A percentile compares a stretch with the other conserved stretches of the same genome.
Evolutionary conservation across 768 basidiomycete genomes (phyloP).

Genomic region (Trametes maxima): DNA sequence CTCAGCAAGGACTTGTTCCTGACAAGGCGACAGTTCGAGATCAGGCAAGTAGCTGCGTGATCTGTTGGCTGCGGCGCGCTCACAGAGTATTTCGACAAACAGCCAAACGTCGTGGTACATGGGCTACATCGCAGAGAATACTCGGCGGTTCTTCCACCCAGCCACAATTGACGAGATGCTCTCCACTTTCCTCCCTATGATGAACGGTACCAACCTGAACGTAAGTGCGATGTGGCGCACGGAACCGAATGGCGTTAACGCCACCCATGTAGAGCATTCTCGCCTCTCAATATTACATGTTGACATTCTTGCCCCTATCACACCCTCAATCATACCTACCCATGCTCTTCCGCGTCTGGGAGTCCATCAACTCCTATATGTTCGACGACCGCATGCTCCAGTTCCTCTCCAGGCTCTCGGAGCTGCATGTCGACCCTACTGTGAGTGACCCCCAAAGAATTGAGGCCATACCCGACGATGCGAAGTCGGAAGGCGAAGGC

Average conservation of each 20-base stretch:
- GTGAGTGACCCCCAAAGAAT: conserved; percentile 74
- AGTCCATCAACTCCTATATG: conserved; percentile 85
- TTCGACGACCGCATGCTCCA: conserved; percentile 91
- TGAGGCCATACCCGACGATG: conserved; percentile 70
- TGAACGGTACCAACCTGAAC: conserved; percentile 76
- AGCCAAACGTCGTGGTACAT: conserved; percentile 80
- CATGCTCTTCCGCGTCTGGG: conserved; percentile 86
- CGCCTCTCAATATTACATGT: conserved; percentile 81
- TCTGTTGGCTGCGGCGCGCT: background rate
- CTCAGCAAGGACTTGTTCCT: conserved; percentile 78
- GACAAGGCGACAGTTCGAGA: conserved; percentile 74
- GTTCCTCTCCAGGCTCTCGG: conserved; percentile 74
- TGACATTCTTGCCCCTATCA: conserved; percentile 82
- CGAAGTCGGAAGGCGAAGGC: conserved; percentile 59
- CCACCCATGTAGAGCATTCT: conserved; percentile 57
- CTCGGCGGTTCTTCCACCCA: conserved; percentile 87
- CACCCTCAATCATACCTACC: conserved; percentile 85
- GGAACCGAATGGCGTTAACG: conserved; percentile 6
- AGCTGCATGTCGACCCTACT: conserved; percentile 79
- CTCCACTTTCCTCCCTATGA: conserved; percentile 74
- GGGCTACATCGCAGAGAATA: conserved; percentile 67
- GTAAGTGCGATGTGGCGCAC: conserved; percentile 43
- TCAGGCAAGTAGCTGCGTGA: conserved; percentile 53
- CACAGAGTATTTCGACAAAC: background rate
- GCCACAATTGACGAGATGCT: conserved; percentile 88